A percentile compares a stretch with the other conserved stretches of the same genome.
Evolutionary conservation across 2,329 filamentous ascomycete species (phyloP).

Genomic region (Dryadomyces sulphureus): DNA sequence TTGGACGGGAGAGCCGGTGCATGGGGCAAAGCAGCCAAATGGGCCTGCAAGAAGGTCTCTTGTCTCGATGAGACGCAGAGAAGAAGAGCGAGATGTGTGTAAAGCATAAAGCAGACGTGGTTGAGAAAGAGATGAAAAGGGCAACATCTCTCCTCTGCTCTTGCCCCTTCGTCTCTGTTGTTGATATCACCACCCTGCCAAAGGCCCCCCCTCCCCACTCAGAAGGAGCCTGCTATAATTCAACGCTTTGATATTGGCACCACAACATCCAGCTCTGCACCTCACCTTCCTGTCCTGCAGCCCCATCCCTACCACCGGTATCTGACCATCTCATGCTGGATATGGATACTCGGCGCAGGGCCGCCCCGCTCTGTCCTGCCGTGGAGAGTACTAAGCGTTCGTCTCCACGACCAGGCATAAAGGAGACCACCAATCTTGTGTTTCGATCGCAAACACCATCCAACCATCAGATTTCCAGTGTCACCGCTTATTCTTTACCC

Average conservation of each 20-base stretch:
- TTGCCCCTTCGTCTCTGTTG: background rate
- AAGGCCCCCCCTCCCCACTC: background rate
- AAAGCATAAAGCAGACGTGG: background rate
- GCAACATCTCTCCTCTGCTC: background rate
- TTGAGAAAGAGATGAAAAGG: conserved; percentile 2
- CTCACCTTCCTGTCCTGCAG: background rate
- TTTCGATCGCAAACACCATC: background rate
- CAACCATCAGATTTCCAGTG: background rate
- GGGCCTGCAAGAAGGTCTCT: background rate
- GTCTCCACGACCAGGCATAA: background rate
- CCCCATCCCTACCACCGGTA: background rate
- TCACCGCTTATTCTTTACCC: background rate
- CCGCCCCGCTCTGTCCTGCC: conserved; percentile 3
- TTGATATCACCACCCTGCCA: background rate
- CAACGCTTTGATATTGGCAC: background rate
- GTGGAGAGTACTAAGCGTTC: conserved; percentile 2
- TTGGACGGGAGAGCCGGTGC: background rate
- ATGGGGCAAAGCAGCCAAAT: background rate
- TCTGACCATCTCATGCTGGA: conserved; percentile 2
- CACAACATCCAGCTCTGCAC: background rate
- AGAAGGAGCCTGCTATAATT: background rate
- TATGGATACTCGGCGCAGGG: conserved; percentile 4
- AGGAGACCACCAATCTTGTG: conserved; percentile 3
- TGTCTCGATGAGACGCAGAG: background rate
- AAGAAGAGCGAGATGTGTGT: background rate